Percentiles rank a stretch among this genome's conserved stretches.
Conservation (phyloP, 2,329 filamentous ascomycete genomes). For the Thielaviopsis musarum region DNA sequence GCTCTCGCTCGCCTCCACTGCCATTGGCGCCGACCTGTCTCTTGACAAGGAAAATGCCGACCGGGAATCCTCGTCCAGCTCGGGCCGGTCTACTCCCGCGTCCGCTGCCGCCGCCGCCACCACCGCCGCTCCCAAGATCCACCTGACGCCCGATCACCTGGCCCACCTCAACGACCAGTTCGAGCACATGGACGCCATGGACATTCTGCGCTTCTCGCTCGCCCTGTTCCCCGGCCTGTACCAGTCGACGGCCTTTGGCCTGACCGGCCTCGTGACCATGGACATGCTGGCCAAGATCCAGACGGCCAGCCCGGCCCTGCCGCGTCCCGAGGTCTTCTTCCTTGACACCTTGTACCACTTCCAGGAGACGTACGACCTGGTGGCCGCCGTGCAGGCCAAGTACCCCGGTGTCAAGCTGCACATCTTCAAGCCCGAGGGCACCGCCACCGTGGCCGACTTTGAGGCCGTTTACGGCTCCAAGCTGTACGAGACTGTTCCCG, state of each 20-base stretch:
- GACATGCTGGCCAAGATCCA: constrained; percentile 72
- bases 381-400: constrained; percentile 54
- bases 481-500: constrained; percentile 70
- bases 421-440: constrained; percentile 72
- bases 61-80: constrained; percentile 50
- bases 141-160: constrained; percentile 75
- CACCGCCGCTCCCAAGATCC: constrained; percentile 49
- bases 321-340: constrained; percentile 53
- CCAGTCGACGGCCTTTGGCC: constrained; percentile 69
- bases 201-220: constrained; percentile 84
- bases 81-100: constrained; percentile 24
- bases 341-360: constrained; percentile 76
- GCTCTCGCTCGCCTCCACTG: constrained; percentile 10
- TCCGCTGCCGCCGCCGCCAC: constrained; percentile 15
- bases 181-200: constrained; percentile 73
- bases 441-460: constrained; percentile 59
- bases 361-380: constrained; percentile 54
- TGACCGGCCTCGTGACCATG: constrained; percentile 65
- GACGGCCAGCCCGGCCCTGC: constrained; percentile 41
- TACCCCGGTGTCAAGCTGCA: constrained; percentile 74
- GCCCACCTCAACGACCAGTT: constrained; percentile 83
- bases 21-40: constrained; percentile 19
- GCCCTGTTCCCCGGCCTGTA: constrained; percentile 78
- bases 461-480: constrained; percentile 64
- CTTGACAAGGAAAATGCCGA: constrained; percentile 30